Conservation (phyloP, 225 moss, liverwort and hornwort species). For the Anthoceros angustus region DNA sequence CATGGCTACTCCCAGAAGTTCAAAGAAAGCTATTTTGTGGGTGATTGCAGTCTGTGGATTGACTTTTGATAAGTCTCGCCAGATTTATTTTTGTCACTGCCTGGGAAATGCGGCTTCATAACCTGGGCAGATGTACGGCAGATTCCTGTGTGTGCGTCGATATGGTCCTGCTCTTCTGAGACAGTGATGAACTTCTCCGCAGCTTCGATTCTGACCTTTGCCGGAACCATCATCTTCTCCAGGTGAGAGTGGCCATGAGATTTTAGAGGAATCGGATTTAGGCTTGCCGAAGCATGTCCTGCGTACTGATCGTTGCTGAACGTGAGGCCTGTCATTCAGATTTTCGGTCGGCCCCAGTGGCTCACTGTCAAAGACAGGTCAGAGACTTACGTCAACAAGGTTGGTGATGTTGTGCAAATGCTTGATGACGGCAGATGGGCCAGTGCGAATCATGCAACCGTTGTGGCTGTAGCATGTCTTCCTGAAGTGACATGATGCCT, state of each 20-base stretch:
- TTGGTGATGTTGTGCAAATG: constrained; percentile 5
- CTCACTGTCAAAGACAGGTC: constrained; percentile 68
- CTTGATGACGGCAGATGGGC: background rate
- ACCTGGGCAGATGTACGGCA: constrained; percentile 11
- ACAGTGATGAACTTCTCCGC: constrained; percentile 49
- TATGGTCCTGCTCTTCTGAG: constrained; percentile 63
- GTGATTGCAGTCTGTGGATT: background rate
- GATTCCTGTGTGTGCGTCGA: constrained; percentile 66
- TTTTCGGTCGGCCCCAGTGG: constrained; percentile 88
- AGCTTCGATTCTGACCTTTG: constrained; percentile 54
- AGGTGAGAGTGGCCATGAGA: constrained; percentile 20
- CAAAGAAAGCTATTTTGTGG: constrained; percentile 68
- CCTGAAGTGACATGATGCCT: background rate
- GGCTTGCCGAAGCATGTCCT: background rate
- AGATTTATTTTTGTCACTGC: background rate
- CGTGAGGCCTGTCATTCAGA: constrained; percentile 13
- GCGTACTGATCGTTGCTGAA: background rate
- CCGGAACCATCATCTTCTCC: constrained; percentile 66
- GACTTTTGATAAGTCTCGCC: background rate
- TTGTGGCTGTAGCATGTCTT: background rate
- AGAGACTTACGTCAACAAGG: constrained; percentile 60
- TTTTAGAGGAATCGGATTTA: background rate
- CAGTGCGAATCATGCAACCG: background rate
- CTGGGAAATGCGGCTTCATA: background rate
- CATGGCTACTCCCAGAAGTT: constrained; percentile 66